Evolutionary conservation across 768 basidiomycete species (phyloP), one percentile per base, ranked within the genome.

Genomic region (Boletales sp.): DNA sequence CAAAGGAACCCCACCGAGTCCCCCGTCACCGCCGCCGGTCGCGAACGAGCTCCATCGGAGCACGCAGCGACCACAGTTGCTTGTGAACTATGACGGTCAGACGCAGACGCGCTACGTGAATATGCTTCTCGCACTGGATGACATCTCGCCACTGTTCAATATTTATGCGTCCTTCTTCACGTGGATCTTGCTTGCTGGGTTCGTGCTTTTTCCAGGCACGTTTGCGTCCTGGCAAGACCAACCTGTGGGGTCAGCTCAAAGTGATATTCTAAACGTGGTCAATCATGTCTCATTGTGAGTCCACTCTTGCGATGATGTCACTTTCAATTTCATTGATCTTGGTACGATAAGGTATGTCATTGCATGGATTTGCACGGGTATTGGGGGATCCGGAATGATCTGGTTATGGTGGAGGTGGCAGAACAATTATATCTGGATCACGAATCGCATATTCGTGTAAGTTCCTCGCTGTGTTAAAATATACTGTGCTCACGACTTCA

Each of bases 351-450:
- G 81, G 51, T 81, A 75, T 62, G 67, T 80, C 13, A 70, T 83
- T 17, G 82, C 81, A 13, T 69, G 75, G 61, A 38, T 77, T 10
- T 84, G 82, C 61, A 73, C 74, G n/a, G 79, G 74, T 2, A 58
- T 83, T 43, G 82, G 82, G 11, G 70, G 62, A 18, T 49, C 54
- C 28, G 82, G 82, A 3, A 82, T 84, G 82, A 53, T 72, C 25
- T 82, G 76, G 70, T 57, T 83, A 18, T 80, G 80, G 78, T 82
- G 79, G 76, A 70, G 72, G 53, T 84, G 82, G 81, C 71, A 66
- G 57, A 66, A 65, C 44, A 84, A 83, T 53, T 83, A 83, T 56
- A 57, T 84, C 45, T 83, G 82, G 81, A 59, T 77, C 21, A 65
- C 76, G 13, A 80, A 80, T 64, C 79, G 74, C 41, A 71, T 83